Evolutionary conservation across 805 yeast species (phyloP).

Genomic region (Ogataea paradorogensis): DNA sequence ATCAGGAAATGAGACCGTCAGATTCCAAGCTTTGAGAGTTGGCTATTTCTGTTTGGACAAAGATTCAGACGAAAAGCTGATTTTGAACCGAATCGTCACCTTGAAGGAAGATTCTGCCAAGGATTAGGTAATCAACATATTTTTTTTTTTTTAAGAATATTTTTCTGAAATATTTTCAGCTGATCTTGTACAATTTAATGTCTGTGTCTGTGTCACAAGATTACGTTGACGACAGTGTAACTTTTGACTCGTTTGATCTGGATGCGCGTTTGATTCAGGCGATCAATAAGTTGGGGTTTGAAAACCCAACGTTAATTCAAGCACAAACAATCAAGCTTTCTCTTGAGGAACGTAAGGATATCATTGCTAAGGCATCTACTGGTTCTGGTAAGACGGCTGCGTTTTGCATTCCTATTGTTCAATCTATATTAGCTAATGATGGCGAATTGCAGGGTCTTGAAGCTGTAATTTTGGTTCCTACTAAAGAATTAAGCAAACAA

Average conservation of each 20-base stretch:
- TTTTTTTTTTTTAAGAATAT: conserved; percentile 5
- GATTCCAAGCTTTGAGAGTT: conserved; percentile 97
- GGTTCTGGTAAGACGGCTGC: conserved; percentile 97
- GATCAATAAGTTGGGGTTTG: conserved; percentile 72
- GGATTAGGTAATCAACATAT: conserved; percentile 16
- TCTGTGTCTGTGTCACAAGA: conserved; percentile 57
- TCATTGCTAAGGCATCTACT: conserved; percentile 90
- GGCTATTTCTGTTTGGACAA: conserved; percentile 93
- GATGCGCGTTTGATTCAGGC: conserved; percentile 87
- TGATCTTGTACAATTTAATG: conserved; percentile 16
- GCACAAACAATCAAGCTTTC: conserved; percentile 91
- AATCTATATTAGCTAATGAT: conserved; percentile 56
- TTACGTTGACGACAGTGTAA: conserved; percentile 64
- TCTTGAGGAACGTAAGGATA: conserved; percentile 82
- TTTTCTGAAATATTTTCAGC: conserved; percentile 9
- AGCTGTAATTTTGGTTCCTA: conserved; percentile 83
- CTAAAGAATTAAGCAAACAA: conserved; percentile 87
- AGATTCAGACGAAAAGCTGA: conserved; percentile 62
- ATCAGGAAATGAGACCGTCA: conserved; percentile 71
- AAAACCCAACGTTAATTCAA: conserved; percentile 87
- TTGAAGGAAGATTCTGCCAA: conserved; percentile 77
- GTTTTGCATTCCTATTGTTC: conserved; percentile 81
- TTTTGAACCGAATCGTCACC: conserved; percentile 89
- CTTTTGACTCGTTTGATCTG: conserved; percentile 73
- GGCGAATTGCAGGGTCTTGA: conserved; percentile 36